A percentile compares a stretch with the other conserved stretches of the same genome.
Conservation (phyloP, 139 green algal genomes). For the Micromonas pusilla region DNA sequence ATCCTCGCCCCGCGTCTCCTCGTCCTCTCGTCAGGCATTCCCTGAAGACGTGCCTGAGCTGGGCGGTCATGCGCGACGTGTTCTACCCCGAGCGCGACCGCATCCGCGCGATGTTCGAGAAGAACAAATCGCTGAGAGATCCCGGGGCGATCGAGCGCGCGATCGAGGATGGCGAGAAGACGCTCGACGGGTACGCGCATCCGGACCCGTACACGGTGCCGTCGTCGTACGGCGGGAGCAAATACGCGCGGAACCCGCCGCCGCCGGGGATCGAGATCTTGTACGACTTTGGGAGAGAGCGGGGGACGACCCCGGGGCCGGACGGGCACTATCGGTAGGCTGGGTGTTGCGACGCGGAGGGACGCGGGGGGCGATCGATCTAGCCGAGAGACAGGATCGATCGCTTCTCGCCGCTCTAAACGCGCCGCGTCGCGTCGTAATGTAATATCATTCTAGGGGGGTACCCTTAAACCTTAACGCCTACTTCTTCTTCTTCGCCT, state of each 20-base stretch:
- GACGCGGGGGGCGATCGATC: too few species aligned
- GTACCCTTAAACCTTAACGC: too few species aligned
- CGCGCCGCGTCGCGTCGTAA: too few species aligned
- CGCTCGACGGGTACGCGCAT: constrained; percentile 17
- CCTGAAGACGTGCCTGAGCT: not conserved
- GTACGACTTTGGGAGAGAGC: constrained; percentile 15
- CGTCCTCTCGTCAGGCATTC: not conserved
- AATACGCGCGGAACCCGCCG: constrained; percentile 22
- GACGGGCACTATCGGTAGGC: too few species aligned
- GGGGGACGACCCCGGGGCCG: not conserved
- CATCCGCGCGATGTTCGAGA: constrained; percentile 19
- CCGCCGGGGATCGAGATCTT: not conserved
- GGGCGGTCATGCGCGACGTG: not conserved
- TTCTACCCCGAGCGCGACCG: constrained; percentile 20
- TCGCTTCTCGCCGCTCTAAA: too few species aligned
- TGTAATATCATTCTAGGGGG: too few species aligned
- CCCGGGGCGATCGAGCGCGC: not conserved
- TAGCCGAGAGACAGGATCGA: too few species aligned
- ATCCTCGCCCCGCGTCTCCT: too few species aligned
- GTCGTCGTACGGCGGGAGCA: constrained; percentile 4
- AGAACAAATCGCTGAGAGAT: not conserved
- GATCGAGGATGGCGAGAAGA: not conserved
- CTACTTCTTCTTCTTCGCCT: too few species aligned
- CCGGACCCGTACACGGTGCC: constrained; percentile 26
- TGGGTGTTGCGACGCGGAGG: too few species aligned